Conservation (phyloP, 148 eudicot species). For the Pouteria glomerata region DNA sequence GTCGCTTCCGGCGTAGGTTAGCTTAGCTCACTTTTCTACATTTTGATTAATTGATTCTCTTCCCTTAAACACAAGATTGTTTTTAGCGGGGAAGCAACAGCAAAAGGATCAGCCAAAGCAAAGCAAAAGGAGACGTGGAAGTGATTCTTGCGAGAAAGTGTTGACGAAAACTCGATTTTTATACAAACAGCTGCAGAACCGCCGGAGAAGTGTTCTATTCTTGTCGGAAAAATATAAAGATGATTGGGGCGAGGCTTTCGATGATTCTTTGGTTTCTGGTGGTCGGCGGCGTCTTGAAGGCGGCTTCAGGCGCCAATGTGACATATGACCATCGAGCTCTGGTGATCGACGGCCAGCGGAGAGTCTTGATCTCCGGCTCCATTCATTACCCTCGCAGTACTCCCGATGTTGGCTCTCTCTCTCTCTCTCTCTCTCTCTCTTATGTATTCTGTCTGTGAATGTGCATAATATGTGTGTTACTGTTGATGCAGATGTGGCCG, state of each 20-base stretch:
- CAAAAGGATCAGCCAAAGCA: not conserved
- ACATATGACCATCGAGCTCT: constrained; percentile 80
- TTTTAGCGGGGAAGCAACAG: constrained; percentile 25
- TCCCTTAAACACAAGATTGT: no score
- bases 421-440: not conserved
- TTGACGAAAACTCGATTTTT: not conserved
- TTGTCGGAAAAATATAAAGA: not conserved
- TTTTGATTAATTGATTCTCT: not conserved
- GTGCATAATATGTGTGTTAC: not conserved
- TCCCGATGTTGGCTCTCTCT: constrained; percentile 47
- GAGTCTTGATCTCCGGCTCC: constrained; percentile 76
- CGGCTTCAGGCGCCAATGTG: constrained; percentile 56
- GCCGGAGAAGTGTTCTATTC: not conserved
- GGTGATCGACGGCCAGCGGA: constrained; percentile 76
- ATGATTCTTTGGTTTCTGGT: constrained; percentile 7
- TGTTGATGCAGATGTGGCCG: constrained; percentile 74
- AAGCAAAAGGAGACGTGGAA: not conserved
- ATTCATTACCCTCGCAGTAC: constrained; percentile 99
- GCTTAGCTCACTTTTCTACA: constrained; percentile 1
- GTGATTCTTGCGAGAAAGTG: constrained; percentile 3
- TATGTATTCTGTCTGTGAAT: not conserved
- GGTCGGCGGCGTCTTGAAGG: constrained; percentile 20
- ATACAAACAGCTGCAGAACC: constrained; percentile 13
- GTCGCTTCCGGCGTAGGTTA: constrained; percentile 22
- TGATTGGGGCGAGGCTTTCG: constrained; percentile 6